Percentiles rank a stretch among this genome's conserved stretches.
Evolutionary conservation across 2,329 filamentous ascomycete species (phyloP).

Genomic region (Calonectria henricotiae): DNA sequence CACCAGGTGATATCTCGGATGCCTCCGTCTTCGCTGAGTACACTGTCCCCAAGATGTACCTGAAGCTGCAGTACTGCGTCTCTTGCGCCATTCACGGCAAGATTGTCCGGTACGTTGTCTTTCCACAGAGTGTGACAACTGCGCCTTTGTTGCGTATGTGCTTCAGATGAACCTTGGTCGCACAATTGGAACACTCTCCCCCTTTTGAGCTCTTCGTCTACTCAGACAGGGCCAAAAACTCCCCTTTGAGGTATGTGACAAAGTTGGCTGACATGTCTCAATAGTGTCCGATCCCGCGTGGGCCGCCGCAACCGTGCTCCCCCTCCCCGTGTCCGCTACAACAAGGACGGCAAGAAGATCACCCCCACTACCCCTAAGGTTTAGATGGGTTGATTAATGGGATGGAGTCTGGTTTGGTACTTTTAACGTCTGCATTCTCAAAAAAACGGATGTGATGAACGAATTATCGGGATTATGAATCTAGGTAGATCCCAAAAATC

Average conservation of each 20-base stretch:
- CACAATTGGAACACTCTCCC: slow-evolving; percentile 60
- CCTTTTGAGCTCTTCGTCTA: slow-evolving; percentile 15
- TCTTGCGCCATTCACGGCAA: slow-evolving; percentile 99
- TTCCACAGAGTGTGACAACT: slow-evolving; percentile 74
- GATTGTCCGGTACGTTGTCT: slow-evolving; percentile 96
- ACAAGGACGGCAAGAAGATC: slow-evolving; percentile 99
- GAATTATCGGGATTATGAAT: slow-evolving; percentile 53
- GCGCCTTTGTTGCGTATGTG: slow-evolving; percentile 64
- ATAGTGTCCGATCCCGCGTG: slow-evolving; percentile 95
- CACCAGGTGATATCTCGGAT: slow-evolving; percentile 98
- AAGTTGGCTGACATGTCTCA: slow-evolving; percentile 61
- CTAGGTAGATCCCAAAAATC: slow-evolving; percentile 54
- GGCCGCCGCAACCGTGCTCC: slow-evolving; percentile 99
- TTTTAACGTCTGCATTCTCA: slow-evolving; percentile 59
- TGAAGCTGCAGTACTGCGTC: slow-evolving; percentile 99
- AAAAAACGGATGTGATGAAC: slow-evolving; percentile 58
- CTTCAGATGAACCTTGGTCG: slow-evolving; percentile 76
- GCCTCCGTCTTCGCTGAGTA: slow-evolving; percentile 99
- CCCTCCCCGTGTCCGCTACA: slow-evolving; percentile 97
- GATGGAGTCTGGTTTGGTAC: slow-evolving; percentile 58
- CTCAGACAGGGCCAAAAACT: slow-evolving; percentile 3
- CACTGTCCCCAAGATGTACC: slow-evolving; percentile 99
- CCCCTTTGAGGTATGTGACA: slow-evolving; percentile 52
- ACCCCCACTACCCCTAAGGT: slow-evolving; percentile 76
- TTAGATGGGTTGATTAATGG: slow-evolving; percentile 56